Evolutionary conservation across 371 early-diverging fungal genomes (phyloP).

Genomic region (Lichtheimia hyalospora): DNA sequence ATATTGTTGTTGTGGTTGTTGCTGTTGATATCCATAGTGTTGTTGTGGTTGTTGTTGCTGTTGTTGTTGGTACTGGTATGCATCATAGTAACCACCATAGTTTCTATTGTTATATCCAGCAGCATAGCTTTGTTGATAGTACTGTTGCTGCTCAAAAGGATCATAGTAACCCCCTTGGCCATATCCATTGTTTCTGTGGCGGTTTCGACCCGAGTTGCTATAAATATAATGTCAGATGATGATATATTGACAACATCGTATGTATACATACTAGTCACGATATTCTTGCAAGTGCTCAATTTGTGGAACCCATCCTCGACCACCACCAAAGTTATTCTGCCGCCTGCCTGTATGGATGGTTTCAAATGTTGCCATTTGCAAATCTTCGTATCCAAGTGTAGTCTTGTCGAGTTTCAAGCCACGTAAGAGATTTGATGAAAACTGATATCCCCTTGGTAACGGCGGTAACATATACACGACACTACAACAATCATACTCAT

Average conservation of each 20-base stretch:
- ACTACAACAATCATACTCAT: slow-evolving; percentile 26
- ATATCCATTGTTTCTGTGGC: slow-evolving; percentile 5
- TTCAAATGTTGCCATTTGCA: slow-evolving; percentile 54
- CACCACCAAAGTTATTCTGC: slow-evolving; percentile 7
- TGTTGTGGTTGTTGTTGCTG: not conserved
- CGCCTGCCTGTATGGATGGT: slow-evolving; percentile 31
- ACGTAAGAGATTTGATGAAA: slow-evolving; percentile 52
- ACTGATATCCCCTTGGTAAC: slow-evolving; percentile 36
- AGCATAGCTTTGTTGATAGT: slow-evolving; percentile 6
- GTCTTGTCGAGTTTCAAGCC: slow-evolving; percentile 47
- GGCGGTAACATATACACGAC: slow-evolving; percentile 53
- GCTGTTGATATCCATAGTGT: not conserved
- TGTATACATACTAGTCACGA: slow-evolving; percentile 24
- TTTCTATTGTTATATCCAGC: slow-evolving; percentile 17
- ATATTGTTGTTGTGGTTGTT: not conserved
- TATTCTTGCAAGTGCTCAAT: slow-evolving; percentile 48
- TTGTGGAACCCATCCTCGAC: slow-evolving; percentile 44
- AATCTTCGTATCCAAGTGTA: slow-evolving; percentile 52
- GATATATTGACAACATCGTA: not conserved
- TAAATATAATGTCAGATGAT: not conserved
- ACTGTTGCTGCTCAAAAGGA: slow-evolving; percentile 3
- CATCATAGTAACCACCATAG: slow-evolving; percentile 5
- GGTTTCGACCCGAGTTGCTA: slow-evolving; percentile 4
- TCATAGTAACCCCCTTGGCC: slow-evolving; percentile 5
- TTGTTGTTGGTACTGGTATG: slow-evolving; percentile 1